phyloP scores from a whole-genome alignment of 2,329 filamentous ascomycete genomes.

The Orbilia blumenaviensis region DNA sequence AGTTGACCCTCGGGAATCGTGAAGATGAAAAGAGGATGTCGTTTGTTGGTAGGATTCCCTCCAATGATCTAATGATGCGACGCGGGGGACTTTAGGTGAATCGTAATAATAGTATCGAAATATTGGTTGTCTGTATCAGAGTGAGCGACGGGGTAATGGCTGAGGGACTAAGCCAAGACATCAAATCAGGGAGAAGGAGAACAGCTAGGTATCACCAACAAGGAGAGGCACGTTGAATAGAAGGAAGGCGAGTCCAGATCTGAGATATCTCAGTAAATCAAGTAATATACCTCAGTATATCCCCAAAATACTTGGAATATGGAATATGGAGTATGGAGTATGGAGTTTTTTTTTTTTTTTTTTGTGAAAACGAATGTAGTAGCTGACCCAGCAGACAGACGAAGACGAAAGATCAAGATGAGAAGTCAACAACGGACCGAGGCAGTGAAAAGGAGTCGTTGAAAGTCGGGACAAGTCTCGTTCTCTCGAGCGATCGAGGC shows the following conservation, averaged over 20 bases:
- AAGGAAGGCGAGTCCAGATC: background rate
- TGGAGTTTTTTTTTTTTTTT: no score
- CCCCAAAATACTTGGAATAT: no score
- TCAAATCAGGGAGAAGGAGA: conserved; percentile 28
- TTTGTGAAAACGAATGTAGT: conserved; percentile 6
- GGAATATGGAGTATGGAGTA: no score
- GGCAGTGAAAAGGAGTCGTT: conserved; percentile 34
- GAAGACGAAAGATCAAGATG: background rate
- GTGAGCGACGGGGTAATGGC: conserved; percentile 26
- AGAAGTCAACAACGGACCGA: background rate
- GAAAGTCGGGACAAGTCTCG: conserved; percentile 22
- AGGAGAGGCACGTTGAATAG: background rate
- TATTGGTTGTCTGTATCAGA: conserved; percentile 24
- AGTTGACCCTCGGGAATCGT: conserved; percentile 8
- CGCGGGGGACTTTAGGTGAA: background rate
- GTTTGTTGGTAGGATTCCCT: conserved; percentile 14
- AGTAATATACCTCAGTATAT: no score
- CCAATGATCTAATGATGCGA: background rate
- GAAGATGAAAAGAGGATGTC: conserved; percentile 23
- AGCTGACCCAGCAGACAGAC: conserved; percentile 1
- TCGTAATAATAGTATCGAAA: conserved; percentile 50
- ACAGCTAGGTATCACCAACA: conserved; percentile 21
- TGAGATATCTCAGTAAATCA: no score
- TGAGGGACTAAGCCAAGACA: conserved; percentile 32
- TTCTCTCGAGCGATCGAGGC: background rate